Conservation (phyloP, 2,329 filamentous ascomycete genomes). For the Pezicula radicicola region DNA sequence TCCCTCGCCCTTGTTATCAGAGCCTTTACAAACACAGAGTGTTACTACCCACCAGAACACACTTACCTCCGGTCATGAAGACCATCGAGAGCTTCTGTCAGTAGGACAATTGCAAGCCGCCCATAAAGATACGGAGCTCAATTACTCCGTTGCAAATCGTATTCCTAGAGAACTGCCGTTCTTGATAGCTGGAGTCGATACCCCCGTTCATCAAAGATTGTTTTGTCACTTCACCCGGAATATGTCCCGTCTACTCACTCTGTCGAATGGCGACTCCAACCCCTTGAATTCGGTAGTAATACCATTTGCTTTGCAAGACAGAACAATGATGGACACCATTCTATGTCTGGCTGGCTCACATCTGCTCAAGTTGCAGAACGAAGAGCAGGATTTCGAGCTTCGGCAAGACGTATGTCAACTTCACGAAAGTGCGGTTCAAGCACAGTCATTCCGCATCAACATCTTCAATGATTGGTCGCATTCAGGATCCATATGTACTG, state of each 20-base stretch:
- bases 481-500: background rate
- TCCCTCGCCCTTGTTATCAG: too few relatives aligned
- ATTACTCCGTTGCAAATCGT: background rate
- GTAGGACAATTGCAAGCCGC: background rate
- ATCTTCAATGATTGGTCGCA: background rate
- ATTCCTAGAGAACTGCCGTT: constrained; percentile 8
- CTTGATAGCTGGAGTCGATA: constrained; percentile 13
- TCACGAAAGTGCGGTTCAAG: constrained; percentile 6
- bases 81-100: constrained; percentile 1
- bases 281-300: constrained; percentile 13
- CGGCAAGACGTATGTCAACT: constrained; percentile 9
- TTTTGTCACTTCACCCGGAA: constrained; percentile 15
- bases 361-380: constrained; percentile 6
- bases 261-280: constrained; percentile 6
- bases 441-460: constrained; percentile 8
- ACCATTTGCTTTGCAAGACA: constrained; percentile 14
- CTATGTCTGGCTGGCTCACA: constrained; percentile 17
- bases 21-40: too few relatives aligned
- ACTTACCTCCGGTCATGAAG: too few relatives aligned
- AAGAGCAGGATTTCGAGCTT: constrained; percentile 1
- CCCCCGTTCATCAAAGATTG: constrained; percentile 9
- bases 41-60: too few relatives aligned
- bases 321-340: constrained; percentile 14
- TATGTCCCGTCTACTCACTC: constrained; percentile 14
- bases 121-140: background rate